Evolutionary conservation across 805 yeast species (phyloP).

Genomic region (Nakazawaea holstii): DNA sequence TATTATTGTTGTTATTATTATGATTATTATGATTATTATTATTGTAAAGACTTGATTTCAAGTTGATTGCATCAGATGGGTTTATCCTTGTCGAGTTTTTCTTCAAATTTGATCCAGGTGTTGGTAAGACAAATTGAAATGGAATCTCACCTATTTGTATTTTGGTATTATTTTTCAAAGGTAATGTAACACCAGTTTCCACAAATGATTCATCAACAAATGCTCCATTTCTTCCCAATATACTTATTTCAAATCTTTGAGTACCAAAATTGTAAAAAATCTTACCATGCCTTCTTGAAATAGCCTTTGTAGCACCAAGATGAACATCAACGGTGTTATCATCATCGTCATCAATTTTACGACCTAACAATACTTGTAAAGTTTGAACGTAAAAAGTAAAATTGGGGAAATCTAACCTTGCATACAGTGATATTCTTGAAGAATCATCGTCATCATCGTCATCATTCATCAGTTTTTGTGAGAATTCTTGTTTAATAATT

Average conservation of each 20-base stretch:
- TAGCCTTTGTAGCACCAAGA: constrained; percentile 86
- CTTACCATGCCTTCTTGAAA: constrained; percentile 90
- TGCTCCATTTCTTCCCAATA: constrained; percentile 94
- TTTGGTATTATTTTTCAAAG: constrained; percentile 72
- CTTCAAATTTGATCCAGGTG: constrained; percentile 39
- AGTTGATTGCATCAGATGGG: constrained; percentile 57
- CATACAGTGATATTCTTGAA: constrained; percentile 49
- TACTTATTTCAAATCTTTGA: constrained; percentile 86
- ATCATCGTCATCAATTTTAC: constrained; percentile 69
- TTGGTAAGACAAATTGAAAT: constrained; percentile 82
- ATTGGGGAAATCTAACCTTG: constrained; percentile 82
- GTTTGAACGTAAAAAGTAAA: constrained; percentile 96
- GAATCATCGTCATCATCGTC: constrained; percentile 13
- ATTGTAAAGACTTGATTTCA: constrained; percentile 44
- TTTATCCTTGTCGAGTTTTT: constrained; percentile 37
- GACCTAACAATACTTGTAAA: constrained; percentile 87
- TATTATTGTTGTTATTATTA: background rate
- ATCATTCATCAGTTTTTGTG: background rate
- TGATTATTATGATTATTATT: constrained; percentile 1
- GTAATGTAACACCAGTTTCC: constrained; percentile 88
- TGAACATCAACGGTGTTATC: constrained; percentile 80
- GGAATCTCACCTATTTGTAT: constrained; percentile 92
- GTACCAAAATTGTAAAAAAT: constrained; percentile 96
- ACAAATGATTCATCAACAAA: constrained; percentile 89
- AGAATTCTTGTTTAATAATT: constrained; percentile 12